Evolutionary conservation across 768 basidiomycete species (phyloP).

Genomic region (Phallus indusiatus): DNA sequence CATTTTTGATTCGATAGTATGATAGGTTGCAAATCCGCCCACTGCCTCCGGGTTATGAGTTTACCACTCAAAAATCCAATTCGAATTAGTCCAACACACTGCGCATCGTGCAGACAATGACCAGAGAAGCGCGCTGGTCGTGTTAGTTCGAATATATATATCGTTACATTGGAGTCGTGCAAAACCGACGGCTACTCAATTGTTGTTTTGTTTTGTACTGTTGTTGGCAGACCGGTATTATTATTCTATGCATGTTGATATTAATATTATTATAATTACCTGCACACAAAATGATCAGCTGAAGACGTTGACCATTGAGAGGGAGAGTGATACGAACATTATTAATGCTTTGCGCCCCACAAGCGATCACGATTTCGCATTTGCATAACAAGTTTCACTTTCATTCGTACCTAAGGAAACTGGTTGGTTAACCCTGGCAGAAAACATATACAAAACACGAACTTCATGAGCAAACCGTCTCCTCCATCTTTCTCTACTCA

Average conservation of each 20-base stretch:
- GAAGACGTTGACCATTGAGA: slow-evolving; percentile 16
- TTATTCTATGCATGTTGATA: too few relatives aligned
- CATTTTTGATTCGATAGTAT: background rate
- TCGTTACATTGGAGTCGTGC: background rate
- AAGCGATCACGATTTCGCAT: slow-evolving; percentile 27
- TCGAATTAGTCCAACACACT: slow-evolving; percentile 48
- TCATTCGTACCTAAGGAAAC: slow-evolving; percentile 62
- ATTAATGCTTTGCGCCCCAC: slow-evolving; percentile 8
- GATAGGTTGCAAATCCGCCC: slow-evolving; percentile 11
- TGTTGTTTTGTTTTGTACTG: slow-evolving; percentile 9
- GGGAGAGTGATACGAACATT: background rate
- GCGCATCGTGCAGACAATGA: slow-evolving; percentile 24
- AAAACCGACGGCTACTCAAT: background rate
- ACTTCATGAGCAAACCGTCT: slow-evolving; percentile 74
- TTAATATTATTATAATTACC: slow-evolving; percentile 10
- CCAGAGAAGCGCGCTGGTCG: slow-evolving; percentile 15
- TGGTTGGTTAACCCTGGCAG: slow-evolving; percentile 10
- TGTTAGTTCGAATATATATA: slow-evolving; percentile 2
- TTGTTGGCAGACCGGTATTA: slow-evolving; percentile 14
- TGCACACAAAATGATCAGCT: slow-evolving; percentile 32
- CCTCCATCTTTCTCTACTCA: slow-evolving; percentile 71
- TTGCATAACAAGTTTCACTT: slow-evolving; percentile 69
- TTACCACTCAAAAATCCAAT: slow-evolving; percentile 63
- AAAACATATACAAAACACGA: slow-evolving; percentile 18
- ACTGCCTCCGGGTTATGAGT: slow-evolving; percentile 56